phyloP scores from a whole-genome alignment of 441 rosid genomes.

The Bocquillonia castaneifolia region DNA sequence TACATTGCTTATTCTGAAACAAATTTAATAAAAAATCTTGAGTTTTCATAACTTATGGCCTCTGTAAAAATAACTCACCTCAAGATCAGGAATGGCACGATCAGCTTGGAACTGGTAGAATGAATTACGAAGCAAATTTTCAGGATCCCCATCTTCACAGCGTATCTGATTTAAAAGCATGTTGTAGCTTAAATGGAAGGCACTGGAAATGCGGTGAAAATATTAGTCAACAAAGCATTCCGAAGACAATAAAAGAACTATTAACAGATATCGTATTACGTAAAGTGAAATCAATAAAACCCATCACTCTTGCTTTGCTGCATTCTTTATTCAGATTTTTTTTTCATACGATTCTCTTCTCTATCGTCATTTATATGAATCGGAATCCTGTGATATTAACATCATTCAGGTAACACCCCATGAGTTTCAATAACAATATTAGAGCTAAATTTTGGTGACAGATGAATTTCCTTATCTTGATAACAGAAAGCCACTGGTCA shows the following conservation, averaged over 20 bases:
- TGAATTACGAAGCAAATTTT: conserved; percentile 90
- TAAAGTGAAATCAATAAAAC: background rate
- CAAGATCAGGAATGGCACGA: conserved; percentile 82
- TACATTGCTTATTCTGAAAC: too few species aligned
- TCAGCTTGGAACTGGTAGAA: conserved; percentile 99
- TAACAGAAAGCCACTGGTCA: background rate
- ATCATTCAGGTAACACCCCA: background rate
- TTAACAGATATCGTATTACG: background rate
- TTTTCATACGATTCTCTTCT: background rate
- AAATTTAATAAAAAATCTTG: background rate
- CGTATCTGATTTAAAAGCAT: conserved; percentile 97
- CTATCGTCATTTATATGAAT: background rate
- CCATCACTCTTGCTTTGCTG: background rate
- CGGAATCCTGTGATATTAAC: background rate
- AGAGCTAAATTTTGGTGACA: background rate
- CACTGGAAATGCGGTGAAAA: conserved; percentile 50
- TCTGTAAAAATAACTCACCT: conserved; percentile 48
- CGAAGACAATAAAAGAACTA: conserved; percentile 3
- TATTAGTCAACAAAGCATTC: conserved; percentile 21
- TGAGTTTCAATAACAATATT: background rate
- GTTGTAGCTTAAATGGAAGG: conserved; percentile 96
- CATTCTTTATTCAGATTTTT: background rate
- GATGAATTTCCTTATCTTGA: background rate
- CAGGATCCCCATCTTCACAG: conserved; percentile 93
- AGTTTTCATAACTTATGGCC: background rate